Evolutionary conservation across 768 basidiomycete genomes (phyloP).

Genomic region (Cytidiella melzeri): DNA sequence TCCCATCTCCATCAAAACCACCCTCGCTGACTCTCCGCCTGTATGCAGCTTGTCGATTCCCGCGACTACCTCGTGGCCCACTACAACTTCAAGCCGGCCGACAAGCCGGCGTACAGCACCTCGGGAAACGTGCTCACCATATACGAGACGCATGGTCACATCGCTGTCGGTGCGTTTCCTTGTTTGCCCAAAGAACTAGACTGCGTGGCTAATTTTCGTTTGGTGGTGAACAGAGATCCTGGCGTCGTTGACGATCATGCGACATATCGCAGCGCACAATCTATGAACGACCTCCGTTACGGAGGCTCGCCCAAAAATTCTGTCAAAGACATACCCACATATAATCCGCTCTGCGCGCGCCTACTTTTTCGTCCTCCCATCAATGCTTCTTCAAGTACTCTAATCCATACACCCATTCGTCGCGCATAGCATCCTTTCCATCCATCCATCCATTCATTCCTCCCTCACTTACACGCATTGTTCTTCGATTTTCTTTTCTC

Average conservation of each 20-base stretch:
- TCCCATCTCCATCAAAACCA: constrained; percentile 3
- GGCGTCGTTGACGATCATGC: constrained; percentile 57
- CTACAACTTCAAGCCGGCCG: constrained; percentile 53
- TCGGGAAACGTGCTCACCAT: constrained; percentile 61
- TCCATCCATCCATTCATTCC: too few species aligned
- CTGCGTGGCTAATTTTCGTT: constrained; percentile 9
- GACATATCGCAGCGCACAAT: constrained; percentile 49
- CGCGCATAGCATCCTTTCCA: too few species aligned
- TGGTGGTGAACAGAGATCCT: constrained; percentile 54
- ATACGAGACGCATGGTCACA: constrained; percentile 45
- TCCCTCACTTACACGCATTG: too few species aligned
- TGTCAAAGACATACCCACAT: too few species aligned
- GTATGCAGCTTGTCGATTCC: constrained; percentile 44
- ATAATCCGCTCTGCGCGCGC: too few species aligned
- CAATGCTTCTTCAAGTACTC: too few species aligned
- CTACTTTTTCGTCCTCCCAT: too few species aligned
- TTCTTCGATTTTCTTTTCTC: too few species aligned
- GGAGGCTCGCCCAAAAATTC: too few species aligned
- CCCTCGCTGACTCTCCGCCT: constrained; percentile 1
- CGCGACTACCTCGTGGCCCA: constrained; percentile 57
- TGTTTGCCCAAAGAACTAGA: background rate
- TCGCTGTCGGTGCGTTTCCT: constrained; percentile 44
- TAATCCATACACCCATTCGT: too few species aligned
- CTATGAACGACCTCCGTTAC: constrained; percentile 19
- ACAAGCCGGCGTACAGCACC: constrained; percentile 48